phyloP scores from a whole-genome alignment of 371 early-diverging fungal species.

The Apophysomyces trapeziformis region DNA sequence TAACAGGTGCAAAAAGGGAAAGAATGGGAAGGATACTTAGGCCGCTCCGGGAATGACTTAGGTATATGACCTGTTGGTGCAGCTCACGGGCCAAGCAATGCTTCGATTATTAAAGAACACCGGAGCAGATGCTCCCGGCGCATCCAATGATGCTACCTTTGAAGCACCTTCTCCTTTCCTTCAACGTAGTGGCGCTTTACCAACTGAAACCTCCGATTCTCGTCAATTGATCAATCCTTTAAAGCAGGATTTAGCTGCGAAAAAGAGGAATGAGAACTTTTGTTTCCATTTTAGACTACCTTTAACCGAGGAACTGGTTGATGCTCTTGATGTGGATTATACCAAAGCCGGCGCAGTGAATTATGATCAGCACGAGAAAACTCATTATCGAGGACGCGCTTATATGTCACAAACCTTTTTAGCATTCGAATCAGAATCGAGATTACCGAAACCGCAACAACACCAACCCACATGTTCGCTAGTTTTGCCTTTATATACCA shows the following conservation, averaged over 20 bases:
- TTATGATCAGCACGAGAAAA: slow-evolving; percentile 17
- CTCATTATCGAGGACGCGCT: slow-evolving; percentile 62
- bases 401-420: slow-evolving; percentile 85
- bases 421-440: slow-evolving; percentile 73
- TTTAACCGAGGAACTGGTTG: slow-evolving; percentile 61
- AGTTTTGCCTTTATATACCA: slow-evolving; percentile 85
- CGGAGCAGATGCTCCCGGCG: slow-evolving; percentile 67
- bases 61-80: slow-evolving; percentile 90
- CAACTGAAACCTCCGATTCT: slow-evolving; percentile 10
- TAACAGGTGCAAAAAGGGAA: neutral
- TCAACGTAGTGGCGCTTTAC: neutral
- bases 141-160: slow-evolving; percentile 33
- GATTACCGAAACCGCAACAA: slow-evolving; percentile 48
- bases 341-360: slow-evolving; percentile 24
- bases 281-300: slow-evolving; percentile 76
- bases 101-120: slow-evolving; percentile 83
- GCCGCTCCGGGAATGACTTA: slow-evolving; percentile 5
- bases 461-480: slow-evolving; percentile 63
- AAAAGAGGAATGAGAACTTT: slow-evolving; percentile 79
- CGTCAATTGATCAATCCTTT: slow-evolving; percentile 50
- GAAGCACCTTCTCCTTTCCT: neutral
- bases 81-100: slow-evolving; percentile 87
- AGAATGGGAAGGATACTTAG: neutral
- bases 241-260: slow-evolving; percentile 62
- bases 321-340: slow-evolving; percentile 62